Percentiles rank a stretch among this genome's conserved stretches.
phyloP scores from a whole-genome alignment of 2,329 filamentous ascomycete species.

The Apiospora hydei region DNA sequence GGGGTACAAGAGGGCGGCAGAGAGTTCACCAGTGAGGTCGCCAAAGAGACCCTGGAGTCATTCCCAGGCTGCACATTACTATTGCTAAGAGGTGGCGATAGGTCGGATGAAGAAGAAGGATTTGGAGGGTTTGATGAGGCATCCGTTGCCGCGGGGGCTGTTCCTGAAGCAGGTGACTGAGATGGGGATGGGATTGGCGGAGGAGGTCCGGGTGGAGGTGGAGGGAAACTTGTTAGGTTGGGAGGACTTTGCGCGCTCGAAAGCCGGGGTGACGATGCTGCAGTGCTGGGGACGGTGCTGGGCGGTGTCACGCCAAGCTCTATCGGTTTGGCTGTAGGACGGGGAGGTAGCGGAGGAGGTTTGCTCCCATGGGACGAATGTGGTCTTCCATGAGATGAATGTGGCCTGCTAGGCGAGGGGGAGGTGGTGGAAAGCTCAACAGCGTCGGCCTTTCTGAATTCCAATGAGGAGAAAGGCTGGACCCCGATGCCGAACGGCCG shows the following conservation, averaged over 20 bases:
- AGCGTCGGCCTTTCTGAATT: conserved; percentile 16
- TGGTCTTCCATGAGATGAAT: conserved; percentile 9
- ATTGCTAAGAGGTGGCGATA: neutral
- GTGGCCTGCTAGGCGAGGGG: conserved; percentile 24
- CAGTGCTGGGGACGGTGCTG: neutral
- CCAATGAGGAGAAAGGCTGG: neutral
- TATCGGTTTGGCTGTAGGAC: neutral
- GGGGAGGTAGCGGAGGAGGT: neutral
- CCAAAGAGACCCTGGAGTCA: neutral
- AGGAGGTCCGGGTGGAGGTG: conserved; percentile 32
- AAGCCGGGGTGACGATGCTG: neutral
- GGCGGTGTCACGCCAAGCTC: neutral
- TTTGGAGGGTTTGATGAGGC: neutral
- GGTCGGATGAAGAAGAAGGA: neutral
- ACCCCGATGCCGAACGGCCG: neutral
- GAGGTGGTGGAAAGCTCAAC: conserved; percentile 27
- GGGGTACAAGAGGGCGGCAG: neutral
- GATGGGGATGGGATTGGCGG: conserved; percentile 23
- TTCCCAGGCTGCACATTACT: neutral
- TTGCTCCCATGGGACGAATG: neutral
- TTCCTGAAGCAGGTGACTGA: neutral
- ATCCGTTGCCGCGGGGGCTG: neutral
- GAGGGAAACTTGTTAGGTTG: conserved; percentile 29
- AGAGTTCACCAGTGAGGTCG: neutral
- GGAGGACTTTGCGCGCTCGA: conserved; percentile 14